These are phyloP conservation scores for Boechera stricta DNA, from an alignment of 345 rosid genomes.

Conservation along the genomic window DNA sequence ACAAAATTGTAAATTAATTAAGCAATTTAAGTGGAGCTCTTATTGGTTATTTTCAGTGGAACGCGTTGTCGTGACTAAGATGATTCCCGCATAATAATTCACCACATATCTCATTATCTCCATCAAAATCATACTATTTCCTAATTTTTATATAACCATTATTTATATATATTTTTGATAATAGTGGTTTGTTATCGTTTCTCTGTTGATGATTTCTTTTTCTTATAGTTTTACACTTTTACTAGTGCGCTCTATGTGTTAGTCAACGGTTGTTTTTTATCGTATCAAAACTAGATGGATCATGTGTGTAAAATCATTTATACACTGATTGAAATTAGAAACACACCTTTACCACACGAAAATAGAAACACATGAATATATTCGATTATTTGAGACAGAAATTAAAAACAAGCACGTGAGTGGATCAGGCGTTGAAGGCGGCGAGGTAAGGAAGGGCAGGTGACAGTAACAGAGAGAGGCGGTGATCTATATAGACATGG, in stretches of 20 bases:
- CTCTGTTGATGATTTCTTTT: not conserved
- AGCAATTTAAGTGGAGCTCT: not conserved
- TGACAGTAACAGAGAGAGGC: conserved; percentile 25
- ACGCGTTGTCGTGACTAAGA: conserved; percentile 7
- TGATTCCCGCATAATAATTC: not conserved
- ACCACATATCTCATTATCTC: not conserved
- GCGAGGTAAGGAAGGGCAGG: not conserved
- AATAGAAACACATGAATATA: not conserved
- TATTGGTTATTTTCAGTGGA: conserved; percentile 1
- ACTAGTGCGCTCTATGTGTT: not conserved
- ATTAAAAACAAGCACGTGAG: conserved; percentile 1
- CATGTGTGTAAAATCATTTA: not conserved
- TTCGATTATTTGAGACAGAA: not conserved
- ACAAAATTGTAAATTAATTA: not conserved
- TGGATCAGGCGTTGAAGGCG: conserved; percentile 14
- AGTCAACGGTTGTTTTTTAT: not conserved
- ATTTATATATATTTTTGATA: too few relatives aligned
- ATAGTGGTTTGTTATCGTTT: not conserved
- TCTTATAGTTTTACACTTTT: not conserved
- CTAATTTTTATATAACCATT: not conserved
- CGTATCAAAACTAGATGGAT: not conserved
- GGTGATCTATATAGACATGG: conserved; percentile 22
- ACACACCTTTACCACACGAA: not conserved
- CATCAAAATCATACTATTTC: not conserved
- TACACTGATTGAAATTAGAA: not conserved